phyloP scores from a whole-genome alignment of 305 asterid species.

The Fraxinus velutina region DNA sequence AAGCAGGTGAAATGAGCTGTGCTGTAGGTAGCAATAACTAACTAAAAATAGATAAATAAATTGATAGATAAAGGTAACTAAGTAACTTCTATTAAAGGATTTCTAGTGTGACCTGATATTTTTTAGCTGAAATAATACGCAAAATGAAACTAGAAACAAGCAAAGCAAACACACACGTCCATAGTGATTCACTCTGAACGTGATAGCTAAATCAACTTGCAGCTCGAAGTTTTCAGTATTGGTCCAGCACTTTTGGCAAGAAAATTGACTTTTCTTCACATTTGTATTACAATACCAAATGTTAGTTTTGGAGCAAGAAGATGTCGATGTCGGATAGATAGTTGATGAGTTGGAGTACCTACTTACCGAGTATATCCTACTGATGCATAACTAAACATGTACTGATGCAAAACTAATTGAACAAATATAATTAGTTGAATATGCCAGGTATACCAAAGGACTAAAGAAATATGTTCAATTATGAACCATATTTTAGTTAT shows the following conservation, averaged over 20 bases:
- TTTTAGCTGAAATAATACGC: neutral
- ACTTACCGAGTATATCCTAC: neutral
- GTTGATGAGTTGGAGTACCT: constrained; percentile 7
- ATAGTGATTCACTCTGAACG: neutral
- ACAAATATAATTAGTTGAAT: neutral
- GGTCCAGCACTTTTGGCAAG: neutral
- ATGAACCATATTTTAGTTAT: neutral
- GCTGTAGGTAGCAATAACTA: neutral
- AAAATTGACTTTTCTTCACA: neutral
- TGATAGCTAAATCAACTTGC: neutral
- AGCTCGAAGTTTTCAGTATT: neutral
- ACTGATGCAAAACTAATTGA: constrained; percentile 1
- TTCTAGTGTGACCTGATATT: neutral
- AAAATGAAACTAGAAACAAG: neutral
- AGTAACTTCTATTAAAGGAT: neutral
- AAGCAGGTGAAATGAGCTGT: constrained; percentile 7
- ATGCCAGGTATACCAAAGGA: constrained; percentile 24
- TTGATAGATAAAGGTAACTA: neutral
- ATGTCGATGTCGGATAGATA: neutral
- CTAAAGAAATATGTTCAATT: neutral
- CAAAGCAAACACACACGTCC: neutral
- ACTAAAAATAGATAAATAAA: neutral
- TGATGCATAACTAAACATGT: neutral
- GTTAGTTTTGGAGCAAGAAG: neutral
- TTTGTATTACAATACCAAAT: neutral